Conservation (phyloP, 208 protist genomes). For the Naegleria fowleri region DNA sequence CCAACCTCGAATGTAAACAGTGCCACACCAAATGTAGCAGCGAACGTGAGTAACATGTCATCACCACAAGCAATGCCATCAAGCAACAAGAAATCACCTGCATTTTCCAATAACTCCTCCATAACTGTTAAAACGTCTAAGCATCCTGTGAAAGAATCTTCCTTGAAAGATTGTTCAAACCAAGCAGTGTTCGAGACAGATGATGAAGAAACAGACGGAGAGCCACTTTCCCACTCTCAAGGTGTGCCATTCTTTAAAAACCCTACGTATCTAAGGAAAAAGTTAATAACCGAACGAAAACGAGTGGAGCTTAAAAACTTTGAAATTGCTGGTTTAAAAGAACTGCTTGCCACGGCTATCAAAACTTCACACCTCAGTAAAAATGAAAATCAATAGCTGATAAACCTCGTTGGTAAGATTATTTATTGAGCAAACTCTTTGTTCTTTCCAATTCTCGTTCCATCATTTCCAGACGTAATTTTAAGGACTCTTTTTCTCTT, state of each 20-base stretch:
- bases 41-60: background rate
- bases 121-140: background rate
- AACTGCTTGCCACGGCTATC: background rate
- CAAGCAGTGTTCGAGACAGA: background rate
- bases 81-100: background rate
- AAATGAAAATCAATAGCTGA: no score
- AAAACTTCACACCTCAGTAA: no score
- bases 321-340: background rate
- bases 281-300: background rate
- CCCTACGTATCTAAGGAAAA: background rate
- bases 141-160: background rate
- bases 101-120: background rate
- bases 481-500: background rate
- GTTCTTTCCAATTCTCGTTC: background rate
- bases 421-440: background rate
- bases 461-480: background rate
- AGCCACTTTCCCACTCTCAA: background rate
- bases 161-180: background rate
- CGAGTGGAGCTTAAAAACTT: background rate
- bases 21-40: background rate
- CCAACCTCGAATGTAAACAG: background rate
- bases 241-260: background rate
- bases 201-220: background rate
- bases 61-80: background rate
- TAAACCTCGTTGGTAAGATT: no score